These are phyloP conservation scores for Zygosaccharomyces sapae DNA, from an alignment of 1,139 yeast genomes.

Conservation along the genomic window DNA sequence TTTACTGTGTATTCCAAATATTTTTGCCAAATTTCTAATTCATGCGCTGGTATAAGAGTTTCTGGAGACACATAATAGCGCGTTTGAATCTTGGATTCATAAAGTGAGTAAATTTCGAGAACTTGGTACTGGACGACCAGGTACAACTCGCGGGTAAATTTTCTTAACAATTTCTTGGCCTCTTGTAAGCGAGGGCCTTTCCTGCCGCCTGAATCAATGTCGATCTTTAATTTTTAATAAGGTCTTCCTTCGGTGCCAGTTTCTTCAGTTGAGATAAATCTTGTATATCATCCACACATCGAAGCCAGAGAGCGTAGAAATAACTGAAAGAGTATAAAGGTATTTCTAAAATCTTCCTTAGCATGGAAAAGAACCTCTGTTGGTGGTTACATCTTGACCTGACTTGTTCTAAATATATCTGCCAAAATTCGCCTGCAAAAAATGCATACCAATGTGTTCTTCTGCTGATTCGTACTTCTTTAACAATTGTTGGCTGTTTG, in stretches of 20 bases:
- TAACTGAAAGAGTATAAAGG: constrained; percentile 76
- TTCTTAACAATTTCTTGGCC: constrained; percentile 29
- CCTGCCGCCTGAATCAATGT: constrained; percentile 24
- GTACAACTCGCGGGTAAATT: constrained; percentile 34
- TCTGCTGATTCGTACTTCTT: constrained; percentile 62
- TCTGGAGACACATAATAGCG: constrained; percentile 31
- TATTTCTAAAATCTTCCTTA: constrained; percentile 59
- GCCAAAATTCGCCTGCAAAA: constrained; percentile 74
- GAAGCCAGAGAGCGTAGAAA: constrained; percentile 48
- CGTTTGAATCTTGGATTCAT: constrained; percentile 29
- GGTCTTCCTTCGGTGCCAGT: constrained; percentile 31
- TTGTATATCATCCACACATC: constrained; percentile 40
- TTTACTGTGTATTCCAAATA: constrained; percentile 31
- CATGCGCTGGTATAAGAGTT: constrained; percentile 24
- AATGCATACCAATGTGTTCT: constrained; percentile 63
- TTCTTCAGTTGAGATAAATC: constrained; percentile 34
- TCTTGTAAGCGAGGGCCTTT: constrained; percentile 31
- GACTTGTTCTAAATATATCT: constrained; percentile 57
- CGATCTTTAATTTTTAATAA: constrained; percentile 35
- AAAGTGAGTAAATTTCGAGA: constrained; percentile 30
- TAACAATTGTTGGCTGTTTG: constrained; percentile 36
- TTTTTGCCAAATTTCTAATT: constrained; percentile 29
- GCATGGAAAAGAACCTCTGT: constrained; percentile 44
- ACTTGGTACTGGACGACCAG: constrained; percentile 33
- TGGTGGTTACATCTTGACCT: constrained; percentile 39